A percentile compares a stretch with the other conserved stretches of the same genome.
Evolutionary conservation across 140 eudicot genomes (phyloP).

Genomic region (Bidens hawaiensis): DNA sequence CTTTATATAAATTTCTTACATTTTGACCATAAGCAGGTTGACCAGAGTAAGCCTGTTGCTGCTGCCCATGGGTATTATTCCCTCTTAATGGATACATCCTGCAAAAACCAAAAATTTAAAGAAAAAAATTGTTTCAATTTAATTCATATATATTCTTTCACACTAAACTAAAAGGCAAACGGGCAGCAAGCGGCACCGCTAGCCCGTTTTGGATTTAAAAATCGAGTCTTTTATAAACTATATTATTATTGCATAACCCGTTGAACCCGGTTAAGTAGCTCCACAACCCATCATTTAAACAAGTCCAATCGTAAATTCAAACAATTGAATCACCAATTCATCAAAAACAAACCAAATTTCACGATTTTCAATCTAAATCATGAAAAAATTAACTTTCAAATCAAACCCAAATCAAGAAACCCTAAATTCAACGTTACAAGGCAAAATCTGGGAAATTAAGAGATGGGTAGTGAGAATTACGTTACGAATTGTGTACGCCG

Average conservation of each 20-base stretch:
- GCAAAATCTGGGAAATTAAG: not conserved
- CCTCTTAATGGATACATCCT: slow-evolving; percentile 74
- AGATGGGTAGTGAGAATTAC: not conserved
- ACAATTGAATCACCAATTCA: not conserved
- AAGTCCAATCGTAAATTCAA: not conserved
- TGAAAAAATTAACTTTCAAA: not conserved
- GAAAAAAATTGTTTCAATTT: too few species aligned
- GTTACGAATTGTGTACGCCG: slow-evolving; percentile 7
- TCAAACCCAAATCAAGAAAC: slow-evolving; percentile 1
- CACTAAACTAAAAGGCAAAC: too few species aligned
- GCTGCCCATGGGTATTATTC: slow-evolving; percentile 48
- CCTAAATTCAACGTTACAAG: slow-evolving; percentile 6
- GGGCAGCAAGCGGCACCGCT: too few species aligned
- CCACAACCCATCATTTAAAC: not conserved
- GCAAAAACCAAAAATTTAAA: not conserved
- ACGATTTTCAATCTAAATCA: not conserved
- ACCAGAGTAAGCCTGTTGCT: slow-evolving; percentile 44
- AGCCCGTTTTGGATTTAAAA: too few species aligned
- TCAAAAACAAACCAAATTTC: too few species aligned
- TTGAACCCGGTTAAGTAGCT: too few species aligned
- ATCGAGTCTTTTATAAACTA: too few species aligned
- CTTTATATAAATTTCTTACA: slow-evolving; percentile 26
- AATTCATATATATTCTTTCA: too few species aligned
- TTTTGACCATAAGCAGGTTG: slow-evolving; percentile 69
- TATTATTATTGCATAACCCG: too few species aligned